Conservation (phyloP, 306 rosid genomes). For the Fagus crenata region DNA sequence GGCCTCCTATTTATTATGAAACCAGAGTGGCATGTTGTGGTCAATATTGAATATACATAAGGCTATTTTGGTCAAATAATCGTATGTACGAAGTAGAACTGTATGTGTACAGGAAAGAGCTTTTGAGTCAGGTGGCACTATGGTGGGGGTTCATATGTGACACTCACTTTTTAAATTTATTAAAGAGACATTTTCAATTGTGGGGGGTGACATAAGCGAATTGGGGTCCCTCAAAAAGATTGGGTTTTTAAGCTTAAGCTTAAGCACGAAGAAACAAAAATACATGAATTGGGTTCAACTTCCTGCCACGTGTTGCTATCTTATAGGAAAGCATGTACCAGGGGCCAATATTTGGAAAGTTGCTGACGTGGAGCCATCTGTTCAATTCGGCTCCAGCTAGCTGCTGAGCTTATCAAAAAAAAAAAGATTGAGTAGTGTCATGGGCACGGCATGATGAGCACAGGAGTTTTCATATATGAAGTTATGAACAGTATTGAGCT, state of each 20-base stretch:
- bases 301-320: background rate
- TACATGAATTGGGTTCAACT: slow-evolving; percentile 28
- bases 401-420: background rate
- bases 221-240: slow-evolving; percentile 43
- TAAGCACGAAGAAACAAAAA: slow-evolving; percentile 54
- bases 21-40: too few species aligned
- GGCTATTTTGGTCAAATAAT: slow-evolving; percentile 35
- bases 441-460: too few species aligned
- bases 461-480: too few species aligned
- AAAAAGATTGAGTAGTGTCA: too few species aligned
- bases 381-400: slow-evolving; percentile 3
- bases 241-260: slow-evolving; percentile 50
- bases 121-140: slow-evolving; percentile 87
- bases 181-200: background rate
- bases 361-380: slow-evolving; percentile 24
- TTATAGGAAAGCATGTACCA: background rate
- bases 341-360: slow-evolving; percentile 33
- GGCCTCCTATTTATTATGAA: slow-evolving; percentile 46
- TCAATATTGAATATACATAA: background rate
- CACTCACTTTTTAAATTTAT: slow-evolving; percentile 22
- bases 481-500: too few species aligned
- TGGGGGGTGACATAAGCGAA: slow-evolving; percentile 30
- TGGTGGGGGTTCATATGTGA: slow-evolving; percentile 34
- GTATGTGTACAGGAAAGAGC: slow-evolving; percentile 32
- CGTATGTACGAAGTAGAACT: too few species aligned